phyloP scores from a whole-genome alignment of 2,329 filamentous ascomycete genomes.

The Emmonsiellopsis sp. region DNA sequence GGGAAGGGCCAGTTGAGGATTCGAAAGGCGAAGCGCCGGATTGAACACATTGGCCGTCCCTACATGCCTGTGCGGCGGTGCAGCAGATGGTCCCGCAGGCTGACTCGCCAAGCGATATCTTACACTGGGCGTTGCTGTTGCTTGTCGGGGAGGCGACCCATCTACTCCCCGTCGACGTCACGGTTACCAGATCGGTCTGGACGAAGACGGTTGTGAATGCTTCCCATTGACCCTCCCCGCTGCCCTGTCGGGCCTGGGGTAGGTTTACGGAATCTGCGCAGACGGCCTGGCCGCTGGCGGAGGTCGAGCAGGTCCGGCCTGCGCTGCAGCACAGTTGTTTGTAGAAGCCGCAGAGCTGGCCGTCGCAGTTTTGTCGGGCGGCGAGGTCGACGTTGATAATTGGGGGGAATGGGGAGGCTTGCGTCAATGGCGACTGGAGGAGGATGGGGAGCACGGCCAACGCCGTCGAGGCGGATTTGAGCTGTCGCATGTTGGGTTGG shows the following conservation, averaged over 20 bases:
- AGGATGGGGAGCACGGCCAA: constrained; percentile 18
- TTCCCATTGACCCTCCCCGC: constrained; percentile 41
- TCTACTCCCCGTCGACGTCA: constrained; percentile 47
- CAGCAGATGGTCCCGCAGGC: constrained; percentile 39
- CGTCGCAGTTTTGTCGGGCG: constrained; percentile 30
- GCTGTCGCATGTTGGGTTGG: neutral
- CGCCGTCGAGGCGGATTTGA: neutral
- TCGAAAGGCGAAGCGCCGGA: constrained; percentile 32
- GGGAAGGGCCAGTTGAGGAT: constrained; percentile 25
- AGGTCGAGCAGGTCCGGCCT: constrained; percentile 41
- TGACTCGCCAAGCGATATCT: constrained; percentile 35
- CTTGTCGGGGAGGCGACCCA: constrained; percentile 19
- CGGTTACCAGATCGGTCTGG: constrained; percentile 44
- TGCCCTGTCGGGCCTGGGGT: constrained; percentile 5
- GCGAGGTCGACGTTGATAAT: constrained; percentile 14
- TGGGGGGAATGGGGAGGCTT: constrained; percentile 24
- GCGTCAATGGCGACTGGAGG: constrained; percentile 16
- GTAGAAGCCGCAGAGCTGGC: constrained; percentile 44
- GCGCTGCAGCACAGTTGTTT: constrained; percentile 42
- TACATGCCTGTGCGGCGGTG: constrained; percentile 34
- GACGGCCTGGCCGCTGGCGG: constrained; percentile 39
- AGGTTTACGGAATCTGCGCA: constrained; percentile 26
- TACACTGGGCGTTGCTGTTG: constrained; percentile 33
- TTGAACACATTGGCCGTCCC: constrained; percentile 28
- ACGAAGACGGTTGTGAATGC: constrained; percentile 51